phyloP scores from a whole-genome alignment of 225 moss, liverwort and hornwort species.

The Sphagnum tenellum region DNA sequence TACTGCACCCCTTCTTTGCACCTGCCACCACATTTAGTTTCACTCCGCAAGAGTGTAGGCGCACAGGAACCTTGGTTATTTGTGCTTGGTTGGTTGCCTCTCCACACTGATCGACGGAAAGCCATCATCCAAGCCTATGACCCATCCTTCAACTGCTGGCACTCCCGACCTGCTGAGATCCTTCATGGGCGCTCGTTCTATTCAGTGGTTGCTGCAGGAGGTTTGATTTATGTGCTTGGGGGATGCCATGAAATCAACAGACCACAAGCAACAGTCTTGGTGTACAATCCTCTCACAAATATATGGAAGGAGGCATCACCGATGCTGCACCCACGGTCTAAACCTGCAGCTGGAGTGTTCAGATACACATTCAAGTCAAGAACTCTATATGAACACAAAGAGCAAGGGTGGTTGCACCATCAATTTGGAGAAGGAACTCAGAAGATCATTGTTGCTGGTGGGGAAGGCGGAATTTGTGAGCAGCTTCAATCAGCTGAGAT shows the following conservation, averaged over 20 bases:
- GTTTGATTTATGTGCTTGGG: not conserved
- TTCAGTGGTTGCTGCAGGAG: slow-evolving; percentile 2
- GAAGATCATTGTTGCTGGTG: slow-evolving; percentile 1
- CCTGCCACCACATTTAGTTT: slow-evolving; percentile 1
- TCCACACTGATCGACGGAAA: not conserved
- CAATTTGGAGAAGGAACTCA: not conserved
- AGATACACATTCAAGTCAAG: not conserved
- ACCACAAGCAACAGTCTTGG: slow-evolving; percentile 1
- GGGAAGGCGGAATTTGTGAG: slow-evolving; percentile 1
- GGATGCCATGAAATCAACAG: slow-evolving; percentile 2
- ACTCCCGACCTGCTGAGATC: slow-evolving; percentile 2
- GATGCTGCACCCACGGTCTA: not conserved
- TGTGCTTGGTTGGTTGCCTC: slow-evolving; percentile 1
- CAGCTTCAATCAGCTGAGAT: slow-evolving; percentile 1
- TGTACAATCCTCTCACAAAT: not conserved
- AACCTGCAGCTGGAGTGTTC: slow-evolving; percentile 3
- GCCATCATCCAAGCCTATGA: slow-evolving; percentile 1
- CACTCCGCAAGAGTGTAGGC: not conserved
- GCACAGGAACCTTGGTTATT: slow-evolving; percentile 3
- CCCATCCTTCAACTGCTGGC: slow-evolving; percentile 1
- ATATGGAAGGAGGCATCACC: slow-evolving; percentile 1
- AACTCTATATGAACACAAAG: not conserved
- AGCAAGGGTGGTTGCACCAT: not conserved
- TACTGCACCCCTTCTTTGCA: not conserved
- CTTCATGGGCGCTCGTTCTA: slow-evolving; percentile 2